Conservation (phyloP, 805 yeast genomes). For the Lipomyces anomalus region DNA sequence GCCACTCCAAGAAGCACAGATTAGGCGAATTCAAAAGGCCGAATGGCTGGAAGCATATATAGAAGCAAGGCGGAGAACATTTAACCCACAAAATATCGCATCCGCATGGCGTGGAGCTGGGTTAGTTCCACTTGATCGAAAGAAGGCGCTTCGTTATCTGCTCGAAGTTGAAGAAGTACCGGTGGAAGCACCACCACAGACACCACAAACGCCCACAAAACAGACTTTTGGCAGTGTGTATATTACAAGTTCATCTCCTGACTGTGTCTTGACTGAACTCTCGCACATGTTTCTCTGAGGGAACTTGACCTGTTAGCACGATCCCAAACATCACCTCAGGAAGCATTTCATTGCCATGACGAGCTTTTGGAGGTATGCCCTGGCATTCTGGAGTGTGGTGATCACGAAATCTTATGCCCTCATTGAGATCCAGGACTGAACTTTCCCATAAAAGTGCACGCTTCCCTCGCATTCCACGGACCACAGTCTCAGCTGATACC, state of each 20-base stretch:
- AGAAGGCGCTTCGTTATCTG: conserved; percentile 66
- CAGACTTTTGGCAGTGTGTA: conserved; percentile 53
- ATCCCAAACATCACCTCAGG: conserved; percentile 75
- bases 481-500: conserved; percentile 43
- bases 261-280: conserved; percentile 58
- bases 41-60: too few relatives aligned
- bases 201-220: conserved; percentile 58
- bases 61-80: too few relatives aligned
- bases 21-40: too few relatives aligned
- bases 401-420: conserved; percentile 76
- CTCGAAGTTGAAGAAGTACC: too few relatives aligned
- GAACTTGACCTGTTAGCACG: conserved; percentile 66
- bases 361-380: conserved; percentile 52
- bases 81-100: too few relatives aligned
- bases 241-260: conserved; percentile 58
- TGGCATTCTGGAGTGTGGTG: conserved; percentile 70
- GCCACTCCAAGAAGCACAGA: too few relatives aligned
- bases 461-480: conserved; percentile 80
- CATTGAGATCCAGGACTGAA: conserved; percentile 66
- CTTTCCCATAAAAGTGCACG: conserved; percentile 75
- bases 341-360: conserved; percentile 53
- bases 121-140: conserved; percentile 65
- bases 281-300: conserved; percentile 53
- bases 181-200: conserved; percentile 69
- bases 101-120: too few relatives aligned